Evolutionary conservation across 306 rosid species (phyloP), one percentile per base, ranked within the genome.

Genomic region (Dryas alaskensis): DNA sequence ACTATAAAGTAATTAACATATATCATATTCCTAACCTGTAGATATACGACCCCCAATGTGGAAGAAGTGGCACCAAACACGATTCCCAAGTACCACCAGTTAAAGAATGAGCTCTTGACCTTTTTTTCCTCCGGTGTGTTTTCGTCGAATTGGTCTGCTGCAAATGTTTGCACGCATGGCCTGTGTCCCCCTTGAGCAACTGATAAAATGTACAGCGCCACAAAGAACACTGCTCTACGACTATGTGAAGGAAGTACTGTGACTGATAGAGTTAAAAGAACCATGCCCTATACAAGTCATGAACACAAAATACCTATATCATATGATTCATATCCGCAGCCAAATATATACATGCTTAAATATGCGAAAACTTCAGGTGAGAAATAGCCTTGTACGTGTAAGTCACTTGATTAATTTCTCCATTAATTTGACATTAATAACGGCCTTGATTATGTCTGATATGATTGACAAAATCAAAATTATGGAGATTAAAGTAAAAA

Each of bases 141-240:
- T 4, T 92, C 96, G 19, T 85, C 83, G n/a, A 89, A 92, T 8
- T 92, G 96, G 69, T 89, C 96, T 49, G 97, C 97, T 6, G 97
- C 97, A 31, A 92, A 92, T 7, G 97, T 92, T 48, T 89, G 96
- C 3, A 86, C 96, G 37, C 96, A 89, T 0, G 97, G 97, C 73
- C 75, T 85, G 68, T 89, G 96, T 0, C 97, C 97, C 0, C 96
- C 97, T 69, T 86, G 87, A 1, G 96, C 97, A 3, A 92, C 51
- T 7, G 97, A 80, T 0, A 89, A 37, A 55, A 83, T 76, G 73
- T 92, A 86, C 51, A 92, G 90, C 0, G 86, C 87, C 25, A 78
- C 1, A n/a, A 86, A 87, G 27, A 85, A 87, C 8, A 82, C 66
- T 1, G 59, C 19, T 12, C 76, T 78, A 10, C 83, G 77, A 7